phyloP scores from a whole-genome alignment of 257 asterid genomes.

The Thymus quinquecostatus region DNA sequence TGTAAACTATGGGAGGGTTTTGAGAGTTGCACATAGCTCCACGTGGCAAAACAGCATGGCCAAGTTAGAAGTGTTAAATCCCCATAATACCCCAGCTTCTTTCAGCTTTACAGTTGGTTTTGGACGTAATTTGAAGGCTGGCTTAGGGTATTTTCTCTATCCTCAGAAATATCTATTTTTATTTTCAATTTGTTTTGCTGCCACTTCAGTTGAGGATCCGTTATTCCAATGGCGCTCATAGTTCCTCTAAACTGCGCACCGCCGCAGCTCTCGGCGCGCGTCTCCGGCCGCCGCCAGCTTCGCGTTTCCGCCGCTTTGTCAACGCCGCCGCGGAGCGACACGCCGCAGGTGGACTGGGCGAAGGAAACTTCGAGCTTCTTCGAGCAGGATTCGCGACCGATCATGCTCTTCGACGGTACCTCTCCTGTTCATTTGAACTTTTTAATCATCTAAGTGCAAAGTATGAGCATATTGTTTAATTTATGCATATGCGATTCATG shows the following conservation, averaged over 20 bases:
- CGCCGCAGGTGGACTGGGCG: slow-evolving; percentile 59
- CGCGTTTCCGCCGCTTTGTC: slow-evolving; percentile 47
- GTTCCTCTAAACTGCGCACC: slow-evolving; percentile 36
- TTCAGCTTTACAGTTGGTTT: background rate
- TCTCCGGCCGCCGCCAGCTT: slow-evolving; percentile 37
- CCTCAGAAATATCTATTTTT: background rate
- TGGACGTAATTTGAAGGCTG: background rate
- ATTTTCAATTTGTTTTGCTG: background rate
- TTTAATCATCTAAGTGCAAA: background rate
- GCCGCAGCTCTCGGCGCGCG: slow-evolving; percentile 37
- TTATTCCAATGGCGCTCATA: slow-evolving; percentile 53
- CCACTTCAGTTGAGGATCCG: slow-evolving; percentile 8
- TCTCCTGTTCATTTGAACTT: background rate
- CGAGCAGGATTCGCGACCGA: slow-evolving; percentile 81
- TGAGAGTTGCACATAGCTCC: slow-evolving; percentile 8
- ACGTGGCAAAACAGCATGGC: slow-evolving; percentile 30
- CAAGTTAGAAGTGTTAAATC: background rate
- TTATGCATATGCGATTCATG: background rate
- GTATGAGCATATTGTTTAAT: background rate
- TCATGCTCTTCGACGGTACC: slow-evolving; percentile 91
- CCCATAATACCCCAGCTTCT: background rate
- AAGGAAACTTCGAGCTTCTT: slow-evolving; percentile 74
- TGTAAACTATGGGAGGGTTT: no score
- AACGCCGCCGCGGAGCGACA: slow-evolving; percentile 44
- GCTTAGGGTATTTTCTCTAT: background rate